These are phyloP conservation scores for Lenwebbia sp. DNA, from an alignment of 345 rosid genomes.

Conservation along the genomic window DNA sequence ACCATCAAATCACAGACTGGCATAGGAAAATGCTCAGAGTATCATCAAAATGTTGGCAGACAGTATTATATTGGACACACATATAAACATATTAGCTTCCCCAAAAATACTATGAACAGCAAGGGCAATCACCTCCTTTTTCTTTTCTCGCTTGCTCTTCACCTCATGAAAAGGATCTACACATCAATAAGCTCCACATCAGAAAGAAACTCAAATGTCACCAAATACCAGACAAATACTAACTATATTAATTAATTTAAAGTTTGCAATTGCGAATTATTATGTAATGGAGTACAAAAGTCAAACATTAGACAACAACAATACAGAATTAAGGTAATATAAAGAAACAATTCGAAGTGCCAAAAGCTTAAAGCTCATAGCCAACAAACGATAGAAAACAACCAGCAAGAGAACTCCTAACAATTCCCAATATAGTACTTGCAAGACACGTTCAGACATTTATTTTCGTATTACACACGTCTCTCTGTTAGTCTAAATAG, in stretches of 20 bases:
- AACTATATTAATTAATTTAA: not conserved
- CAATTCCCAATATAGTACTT: not conserved
- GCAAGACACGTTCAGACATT: not conserved
- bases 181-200: constrained; percentile 1
- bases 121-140: constrained; percentile 60
- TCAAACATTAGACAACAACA: not conserved
- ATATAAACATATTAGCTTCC: not conserved
- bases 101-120: not conserved
- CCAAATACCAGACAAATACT: not conserved
- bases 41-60: not conserved
- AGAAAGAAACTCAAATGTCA: not conserved
- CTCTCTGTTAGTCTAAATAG: not conserved
- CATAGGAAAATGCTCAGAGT: not conserved
- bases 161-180: constrained; percentile 95
- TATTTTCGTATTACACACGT: not conserved
- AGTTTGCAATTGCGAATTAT: not conserved
- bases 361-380: not conserved
- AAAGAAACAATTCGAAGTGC: not conserved
- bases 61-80: not conserved
- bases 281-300: not conserved
- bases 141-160: constrained; percentile 93
- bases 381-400: not conserved
- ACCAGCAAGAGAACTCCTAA: not conserved
- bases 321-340: not conserved
- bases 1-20: not conserved